Base-by-base conservation (phyloP, 139 green algal species). In the Picochlorum sp. region DNA sequence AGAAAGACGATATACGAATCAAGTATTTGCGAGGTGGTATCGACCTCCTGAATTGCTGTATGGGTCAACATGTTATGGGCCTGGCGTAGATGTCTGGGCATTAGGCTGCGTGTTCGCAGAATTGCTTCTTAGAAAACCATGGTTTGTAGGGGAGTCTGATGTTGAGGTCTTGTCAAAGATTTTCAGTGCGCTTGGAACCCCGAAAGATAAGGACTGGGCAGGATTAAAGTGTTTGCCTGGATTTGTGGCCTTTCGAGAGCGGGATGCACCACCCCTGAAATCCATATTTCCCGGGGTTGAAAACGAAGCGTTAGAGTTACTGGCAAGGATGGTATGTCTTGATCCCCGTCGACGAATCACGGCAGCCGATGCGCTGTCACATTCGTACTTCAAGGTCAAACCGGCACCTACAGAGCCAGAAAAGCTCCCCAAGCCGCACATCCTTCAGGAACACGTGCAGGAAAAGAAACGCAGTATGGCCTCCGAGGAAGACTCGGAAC, bases 11-110 rank as follows among this genome's bases (percentile, higher is more conserved):
- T 88, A 85, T 68, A 96, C 88, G 8, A 76, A 83, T 64, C 77
- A 86, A 78, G 90, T 96, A 49, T 96, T 96, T 85, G 87, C 90
- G 1, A 71, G 78, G 2, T 96, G 89, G 89, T 96, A 96, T 71
- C 74, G 90, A 7, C 44, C 90, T 0, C 89, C 90, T 10, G 90
- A 97, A 82, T 80, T 97, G 54, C 77, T 97, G 14, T 92, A 89
- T 62, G 89, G 89, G 26, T 78, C 72, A 20, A 77, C 60, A 11
- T 76, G 68, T 65, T 97, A 97, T 65, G 79, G 81, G 11, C 68
- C 86, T n/a, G 58, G 45, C 1, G 73, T 94, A 14, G 90, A 97
- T 72, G 68, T 96, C 6, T 97, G 90, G 90, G 90, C 84, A 7
- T 78, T 82, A 11, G 90, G 90, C 13, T 97, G 90, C 71, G 74